These are phyloP conservation scores for Candida namnaoensis DNA, from an alignment of 805 yeast genomes.

Conservation along the genomic window DNA sequence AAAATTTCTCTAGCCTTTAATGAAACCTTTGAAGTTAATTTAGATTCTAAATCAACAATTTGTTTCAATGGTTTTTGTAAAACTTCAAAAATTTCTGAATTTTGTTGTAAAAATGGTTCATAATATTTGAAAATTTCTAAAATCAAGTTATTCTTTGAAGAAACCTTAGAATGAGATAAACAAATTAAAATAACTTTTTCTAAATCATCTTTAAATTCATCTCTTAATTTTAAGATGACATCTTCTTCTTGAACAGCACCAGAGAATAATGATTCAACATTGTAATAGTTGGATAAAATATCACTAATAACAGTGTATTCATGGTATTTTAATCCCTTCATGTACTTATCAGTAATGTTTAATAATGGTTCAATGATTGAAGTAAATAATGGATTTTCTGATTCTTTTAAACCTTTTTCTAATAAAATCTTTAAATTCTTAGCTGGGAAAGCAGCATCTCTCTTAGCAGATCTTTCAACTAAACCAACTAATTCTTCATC, in stretches of 20 bases:
- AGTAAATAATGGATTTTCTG: slow-evolving; percentile 43
- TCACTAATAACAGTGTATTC: slow-evolving; percentile 70
- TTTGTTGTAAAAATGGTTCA: slow-evolving; percentile 68
- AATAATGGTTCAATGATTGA: slow-evolving; percentile 66
- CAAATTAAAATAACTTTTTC: slow-evolving; percentile 63
- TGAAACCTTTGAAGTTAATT: slow-evolving; percentile 89
- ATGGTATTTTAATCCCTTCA: slow-evolving; percentile 73
- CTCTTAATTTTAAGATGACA: slow-evolving; percentile 80
- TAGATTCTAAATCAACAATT: slow-evolving; percentile 81
- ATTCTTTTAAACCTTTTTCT: slow-evolving; percentile 47
- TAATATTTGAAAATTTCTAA: slow-evolving; percentile 79
- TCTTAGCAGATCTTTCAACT: slow-evolving; percentile 53
- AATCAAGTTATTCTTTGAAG: slow-evolving; percentile 85
- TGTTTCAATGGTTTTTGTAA: slow-evolving; percentile 67
- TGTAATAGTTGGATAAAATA: slow-evolving; percentile 63
- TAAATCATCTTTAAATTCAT: slow-evolving; percentile 72
- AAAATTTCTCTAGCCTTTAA: slow-evolving; percentile 92
- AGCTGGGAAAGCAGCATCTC: slow-evolving; percentile 89
- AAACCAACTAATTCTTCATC: slow-evolving; percentile 58
- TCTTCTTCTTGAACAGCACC: slow-evolving; percentile 82
- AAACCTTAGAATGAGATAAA: slow-evolving; percentile 86
- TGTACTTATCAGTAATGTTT: slow-evolving; percentile 60
- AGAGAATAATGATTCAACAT: slow-evolving; percentile 70
- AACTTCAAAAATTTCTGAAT: slow-evolving; percentile 57
- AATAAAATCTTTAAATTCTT: slow-evolving; percentile 69